These are phyloP conservation scores for Solanum pinnatisectum DNA, from an alignment of 257 asterid genomes.

Conservation along the genomic window DNA sequence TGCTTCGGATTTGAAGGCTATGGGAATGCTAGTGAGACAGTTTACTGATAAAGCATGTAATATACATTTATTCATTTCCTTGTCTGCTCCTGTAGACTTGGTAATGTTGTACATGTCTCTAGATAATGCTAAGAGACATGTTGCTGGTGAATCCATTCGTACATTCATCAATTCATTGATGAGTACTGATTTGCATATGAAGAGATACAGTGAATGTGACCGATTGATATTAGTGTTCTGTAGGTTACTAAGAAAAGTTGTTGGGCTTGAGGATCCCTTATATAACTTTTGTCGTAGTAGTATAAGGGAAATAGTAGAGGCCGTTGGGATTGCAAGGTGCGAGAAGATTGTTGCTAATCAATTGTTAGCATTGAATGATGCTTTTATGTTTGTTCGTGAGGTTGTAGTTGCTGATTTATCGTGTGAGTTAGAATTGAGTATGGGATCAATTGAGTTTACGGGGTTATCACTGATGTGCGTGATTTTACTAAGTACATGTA, in stretches of 20 bases:
- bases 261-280: slow-evolving; percentile 33
- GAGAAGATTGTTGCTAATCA: background rate
- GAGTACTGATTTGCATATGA: slow-evolving; percentile 11
- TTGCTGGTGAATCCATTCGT: slow-evolving; percentile 39
- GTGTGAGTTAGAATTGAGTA: slow-evolving; percentile 17
- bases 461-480: background rate
- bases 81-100: slow-evolving; percentile 46
- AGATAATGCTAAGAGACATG: slow-evolving; percentile 17
- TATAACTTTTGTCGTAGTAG: slow-evolving; percentile 35
- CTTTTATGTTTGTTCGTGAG: slow-evolving; percentile 48
- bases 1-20: too few species aligned
- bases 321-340: background rate
- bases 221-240: slow-evolving; percentile 48
- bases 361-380: slow-evolving; percentile 35
- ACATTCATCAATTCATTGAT: slow-evolving; percentile 32
- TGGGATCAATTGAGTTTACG: background rate
- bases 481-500: background rate
- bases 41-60: too few species aligned
- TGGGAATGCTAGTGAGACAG: too few species aligned
- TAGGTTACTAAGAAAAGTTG: slow-evolving; percentile 27
- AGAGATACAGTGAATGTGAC: slow-evolving; percentile 11
- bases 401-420: slow-evolving; percentile 46
- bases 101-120: slow-evolving; percentile 59
- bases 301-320: slow-evolving; percentile 18
- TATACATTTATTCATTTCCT: slow-evolving; percentile 14